These are phyloP conservation scores for Wickerhamiella infanticola DNA, from an alignment of 1,139 yeast genomes.

Conservation along the genomic window DNA sequence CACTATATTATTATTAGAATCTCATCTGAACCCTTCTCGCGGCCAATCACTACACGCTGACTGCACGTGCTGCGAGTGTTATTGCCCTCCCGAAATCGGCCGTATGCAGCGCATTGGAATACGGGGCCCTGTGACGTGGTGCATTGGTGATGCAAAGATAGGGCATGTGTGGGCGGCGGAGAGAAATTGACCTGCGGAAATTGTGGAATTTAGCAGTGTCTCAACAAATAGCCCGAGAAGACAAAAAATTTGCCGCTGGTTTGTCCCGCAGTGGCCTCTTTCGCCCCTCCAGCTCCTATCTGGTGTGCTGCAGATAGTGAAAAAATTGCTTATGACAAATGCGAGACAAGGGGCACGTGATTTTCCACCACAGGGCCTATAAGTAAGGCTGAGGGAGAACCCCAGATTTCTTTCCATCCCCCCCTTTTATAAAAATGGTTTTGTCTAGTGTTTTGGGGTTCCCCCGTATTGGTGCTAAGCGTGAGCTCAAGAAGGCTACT, in stretches of 20 bases:
- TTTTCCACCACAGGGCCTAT: background rate
- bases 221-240: no score
- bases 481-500: conserved; percentile 97
- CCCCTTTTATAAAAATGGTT: conserved; percentile 42
- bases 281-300: no score
- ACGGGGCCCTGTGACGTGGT: background rate
- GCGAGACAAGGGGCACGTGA: background rate
- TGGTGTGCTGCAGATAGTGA: background rate
- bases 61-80: no score
- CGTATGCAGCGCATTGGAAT: background rate
- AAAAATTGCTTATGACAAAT: background rate
- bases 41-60: no score
- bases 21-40: no score
- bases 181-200: no score
- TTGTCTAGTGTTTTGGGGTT: conserved; percentile 94
- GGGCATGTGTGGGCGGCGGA: no score
- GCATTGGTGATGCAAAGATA: background rate
- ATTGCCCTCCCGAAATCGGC: background rate
- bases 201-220: no score
- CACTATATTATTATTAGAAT: no score
- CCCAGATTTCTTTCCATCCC: background rate
- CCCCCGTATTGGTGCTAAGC: conserved; percentile 96
- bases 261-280: no score
- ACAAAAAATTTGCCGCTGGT: no score
- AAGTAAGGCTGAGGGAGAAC: background rate